phyloP scores from a whole-genome alignment of 345 rosid species.

The Eucalyptus fibrosa region DNA sequence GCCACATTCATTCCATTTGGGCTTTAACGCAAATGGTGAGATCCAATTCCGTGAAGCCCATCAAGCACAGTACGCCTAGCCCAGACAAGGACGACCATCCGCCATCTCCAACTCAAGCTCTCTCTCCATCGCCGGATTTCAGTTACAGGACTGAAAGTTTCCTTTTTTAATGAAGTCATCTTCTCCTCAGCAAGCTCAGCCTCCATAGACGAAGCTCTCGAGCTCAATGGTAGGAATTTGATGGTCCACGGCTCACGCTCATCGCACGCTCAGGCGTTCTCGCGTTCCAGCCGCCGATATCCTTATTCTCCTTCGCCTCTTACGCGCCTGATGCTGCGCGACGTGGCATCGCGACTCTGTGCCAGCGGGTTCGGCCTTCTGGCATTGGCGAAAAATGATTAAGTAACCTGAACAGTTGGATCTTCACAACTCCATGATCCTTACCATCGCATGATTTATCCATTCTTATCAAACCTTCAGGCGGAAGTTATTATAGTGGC shows the following conservation, averaged over 20 bases:
- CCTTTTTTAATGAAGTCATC: too few species aligned
- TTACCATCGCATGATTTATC: constrained; percentile 41
- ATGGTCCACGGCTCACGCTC: not conserved
- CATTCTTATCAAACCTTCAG: constrained; percentile 19
- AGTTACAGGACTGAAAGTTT: too few species aligned
- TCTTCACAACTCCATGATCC: constrained; percentile 35
- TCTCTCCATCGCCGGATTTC: too few species aligned
- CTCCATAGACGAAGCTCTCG: not conserved
- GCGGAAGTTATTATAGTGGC: not conserved
- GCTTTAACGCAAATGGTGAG: too few species aligned
- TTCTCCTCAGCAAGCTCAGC: not conserved
- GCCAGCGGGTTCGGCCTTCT: constrained; percentile 39
- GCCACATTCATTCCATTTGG: too few species aligned
- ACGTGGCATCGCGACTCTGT: constrained; percentile 42
- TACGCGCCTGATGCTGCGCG: constrained; percentile 44
- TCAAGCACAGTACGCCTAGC: not conserved
- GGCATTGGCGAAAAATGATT: constrained; percentile 31
- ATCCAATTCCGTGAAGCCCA: not conserved
- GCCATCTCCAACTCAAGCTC: not conserved
- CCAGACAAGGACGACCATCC: not conserved
- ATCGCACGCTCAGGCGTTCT: constrained; percentile 13
- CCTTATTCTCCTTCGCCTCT: constrained; percentile 5
- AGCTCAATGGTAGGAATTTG: not conserved
- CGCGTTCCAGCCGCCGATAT: constrained; percentile 30
- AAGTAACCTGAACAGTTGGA: constrained; percentile 29